A percentile compares a stretch with the other conserved stretches of the same genome.
phyloP scores from a whole-genome alignment of 805 yeast genomes.

The Zygosaccharomyces rouxii region DNA sequence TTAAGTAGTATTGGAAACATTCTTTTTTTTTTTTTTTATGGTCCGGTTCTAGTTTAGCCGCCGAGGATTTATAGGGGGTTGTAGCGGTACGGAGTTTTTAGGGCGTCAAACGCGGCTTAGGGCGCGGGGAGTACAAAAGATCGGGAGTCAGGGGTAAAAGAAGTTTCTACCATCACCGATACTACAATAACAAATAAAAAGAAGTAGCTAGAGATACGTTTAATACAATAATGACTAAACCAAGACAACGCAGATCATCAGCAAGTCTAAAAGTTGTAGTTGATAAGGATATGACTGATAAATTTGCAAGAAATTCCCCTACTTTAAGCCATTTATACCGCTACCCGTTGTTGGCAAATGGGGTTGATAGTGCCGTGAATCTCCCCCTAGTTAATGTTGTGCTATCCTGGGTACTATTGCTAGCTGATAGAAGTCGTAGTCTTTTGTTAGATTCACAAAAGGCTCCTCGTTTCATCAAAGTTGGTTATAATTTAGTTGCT shows the following conservation, averaged over 20 bases:
- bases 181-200: neutral
- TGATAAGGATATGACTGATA: constrained; percentile 23
- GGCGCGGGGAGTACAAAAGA: too few relatives aligned
- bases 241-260: neutral
- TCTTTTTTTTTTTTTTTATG: too few relatives aligned
- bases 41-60: too few relatives aligned
- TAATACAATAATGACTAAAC: neutral
- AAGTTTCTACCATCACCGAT: too few relatives aligned
- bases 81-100: too few relatives aligned
- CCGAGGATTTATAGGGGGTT: too few relatives aligned
- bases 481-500: constrained; percentile 13
- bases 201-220: neutral
- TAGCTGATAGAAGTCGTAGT: constrained; percentile 12
- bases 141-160: too few relatives aligned
- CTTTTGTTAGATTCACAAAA: constrained; percentile 19
- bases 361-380: constrained; percentile 17
- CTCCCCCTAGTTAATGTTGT: constrained; percentile 19
- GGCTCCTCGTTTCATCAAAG: constrained; percentile 20
- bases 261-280: constrained; percentile 17
- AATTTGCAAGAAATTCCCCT: constrained; percentile 27
- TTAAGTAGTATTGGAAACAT: neutral
- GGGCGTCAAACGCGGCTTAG: too few relatives aligned
- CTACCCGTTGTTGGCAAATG: constrained; percentile 17
- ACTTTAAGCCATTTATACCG: constrained; percentile 25
- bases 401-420: constrained; percentile 14